Conservation (phyloP, 2,329 filamentous ascomycete genomes). For the Elsinoe perseae region DNA sequence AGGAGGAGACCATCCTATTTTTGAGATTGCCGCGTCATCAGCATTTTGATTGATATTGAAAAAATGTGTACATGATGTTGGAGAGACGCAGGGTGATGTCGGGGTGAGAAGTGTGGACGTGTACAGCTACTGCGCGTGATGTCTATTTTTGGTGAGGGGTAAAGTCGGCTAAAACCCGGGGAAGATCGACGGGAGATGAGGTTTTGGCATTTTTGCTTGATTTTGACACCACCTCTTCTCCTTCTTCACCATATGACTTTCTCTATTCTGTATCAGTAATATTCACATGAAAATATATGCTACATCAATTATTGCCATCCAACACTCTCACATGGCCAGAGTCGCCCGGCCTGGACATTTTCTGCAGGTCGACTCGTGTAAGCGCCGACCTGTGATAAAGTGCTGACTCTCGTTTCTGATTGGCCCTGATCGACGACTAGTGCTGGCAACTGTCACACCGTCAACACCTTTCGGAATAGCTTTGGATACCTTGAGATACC, state of each 20-base stretch:
- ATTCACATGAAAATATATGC: neutral
- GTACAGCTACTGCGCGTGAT: neutral
- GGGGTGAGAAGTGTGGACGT: neutral
- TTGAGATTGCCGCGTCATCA: constrained; percentile 12
- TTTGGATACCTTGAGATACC: neutral
- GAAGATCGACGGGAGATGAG: constrained; percentile 1
- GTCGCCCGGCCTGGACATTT: neutral
- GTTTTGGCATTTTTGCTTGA: constrained; percentile 10
- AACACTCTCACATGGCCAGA: too few species aligned
- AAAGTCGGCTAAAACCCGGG: constrained; percentile 9
- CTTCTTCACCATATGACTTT: neutral
- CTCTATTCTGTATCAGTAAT: neutral
- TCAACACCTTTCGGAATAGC: neutral
- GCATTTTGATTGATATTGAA: neutral
- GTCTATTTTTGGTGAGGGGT: constrained; percentile 10
- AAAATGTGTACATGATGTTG: neutral
- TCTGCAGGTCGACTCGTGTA: neutral
- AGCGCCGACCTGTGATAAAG: constrained; percentile 7
- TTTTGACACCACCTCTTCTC: neutral
- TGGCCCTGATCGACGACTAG: constrained; percentile 3
- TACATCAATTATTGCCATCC: neutral
- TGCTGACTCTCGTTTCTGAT: constrained; percentile 10
- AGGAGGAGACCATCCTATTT: constrained; percentile 11
- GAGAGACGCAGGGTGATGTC: neutral
- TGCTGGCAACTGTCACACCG: constrained; percentile 11